Conservation (phyloP, 1,284 basidiomycete species). For the Irpex sp. region DNA sequence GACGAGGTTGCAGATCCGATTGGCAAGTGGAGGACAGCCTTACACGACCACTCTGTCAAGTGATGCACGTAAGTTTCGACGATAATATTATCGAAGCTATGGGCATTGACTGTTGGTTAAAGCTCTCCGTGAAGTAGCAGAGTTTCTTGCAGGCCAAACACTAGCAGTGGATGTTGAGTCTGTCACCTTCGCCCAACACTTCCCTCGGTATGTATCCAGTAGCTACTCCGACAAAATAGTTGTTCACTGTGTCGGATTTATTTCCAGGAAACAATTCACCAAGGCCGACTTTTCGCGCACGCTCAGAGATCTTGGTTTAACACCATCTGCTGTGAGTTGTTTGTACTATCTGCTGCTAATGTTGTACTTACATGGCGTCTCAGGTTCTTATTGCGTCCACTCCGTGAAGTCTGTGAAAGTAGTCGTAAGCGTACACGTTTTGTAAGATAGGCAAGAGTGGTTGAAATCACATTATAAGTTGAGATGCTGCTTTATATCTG, state of each 20-base stretch:
- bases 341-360: not conserved
- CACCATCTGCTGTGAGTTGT: conserved; percentile 66
- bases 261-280: conserved; percentile 63
- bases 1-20: conserved; percentile 81
- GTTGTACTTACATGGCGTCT: not conserved
- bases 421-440: too few species aligned
- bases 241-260: not conserved
- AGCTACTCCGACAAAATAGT: not conserved
- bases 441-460: not conserved
- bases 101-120: conserved; percentile 3
- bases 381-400: not conserved
- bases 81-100: not conserved
- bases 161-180: conserved; percentile 69
- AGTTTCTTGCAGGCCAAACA: conserved; percentile 77
- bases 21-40: conserved; percentile 76
- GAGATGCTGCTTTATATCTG: too few species aligned
- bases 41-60: conserved; percentile 79
- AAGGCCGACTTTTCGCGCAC: conserved; percentile 63
- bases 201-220: conserved; percentile 64
- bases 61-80: conserved; percentile 61
- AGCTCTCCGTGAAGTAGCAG: conserved; percentile 85
- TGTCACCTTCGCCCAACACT: conserved; percentile 73
- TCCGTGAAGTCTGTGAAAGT: not conserved
- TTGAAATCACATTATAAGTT: not conserved
- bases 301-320: conserved; percentile 69